Evolutionary conservation across 164 flowering plant genomes (phyloP), one percentile per base, ranked within the genome.

Genomic region (Umbellularia californica): DNA sequence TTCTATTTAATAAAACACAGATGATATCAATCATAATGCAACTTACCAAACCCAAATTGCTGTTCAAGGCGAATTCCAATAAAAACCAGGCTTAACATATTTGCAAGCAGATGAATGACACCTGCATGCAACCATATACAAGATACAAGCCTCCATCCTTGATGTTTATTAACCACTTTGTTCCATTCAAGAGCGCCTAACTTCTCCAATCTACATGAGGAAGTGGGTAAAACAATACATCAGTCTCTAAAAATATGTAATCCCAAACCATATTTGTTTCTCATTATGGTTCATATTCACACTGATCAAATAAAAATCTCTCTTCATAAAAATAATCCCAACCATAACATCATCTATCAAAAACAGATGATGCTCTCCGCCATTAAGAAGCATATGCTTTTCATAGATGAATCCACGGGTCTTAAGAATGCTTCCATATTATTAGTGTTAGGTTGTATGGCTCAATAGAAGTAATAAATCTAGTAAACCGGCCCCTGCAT

Each of bases 101-200:
- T 92, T 5, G 82, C 90, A 47, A 88, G 77, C 72, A 94, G 81
- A 84, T 94, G 98, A 75, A 94, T 77, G 2, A 92, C 68, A 71
- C 97, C 98, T 19, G 92, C 95, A 73, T 94, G 98, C 76, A 94
- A 77, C 98, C 98, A 94, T 22, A 90, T 85, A 77, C 90, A 88
- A n/a, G 88, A 79, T 68, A 94, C 20, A 65, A 94, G 91, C 73
- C 97, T 89, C 98, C 98, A 94, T 76, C 84, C 89, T 83, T 94
- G 93, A 83, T 89, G 86, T 27, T 75, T 30, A 47, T 84, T 75
- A 50, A 92, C 92, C 52, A 90, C 83, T 64, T 82, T 86, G 14
- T 52, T 51, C 91, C 92, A 85, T 10, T 84, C 82, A 28, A 92
- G 85, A 62, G 86, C 98, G 62, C 97, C 97, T 83, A 94, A 47